Evolutionary conservation across 768 basidiomycete genomes (phyloP), one percentile per base, ranked within the genome.

Genomic region (Naganishia antarctica): DNA sequence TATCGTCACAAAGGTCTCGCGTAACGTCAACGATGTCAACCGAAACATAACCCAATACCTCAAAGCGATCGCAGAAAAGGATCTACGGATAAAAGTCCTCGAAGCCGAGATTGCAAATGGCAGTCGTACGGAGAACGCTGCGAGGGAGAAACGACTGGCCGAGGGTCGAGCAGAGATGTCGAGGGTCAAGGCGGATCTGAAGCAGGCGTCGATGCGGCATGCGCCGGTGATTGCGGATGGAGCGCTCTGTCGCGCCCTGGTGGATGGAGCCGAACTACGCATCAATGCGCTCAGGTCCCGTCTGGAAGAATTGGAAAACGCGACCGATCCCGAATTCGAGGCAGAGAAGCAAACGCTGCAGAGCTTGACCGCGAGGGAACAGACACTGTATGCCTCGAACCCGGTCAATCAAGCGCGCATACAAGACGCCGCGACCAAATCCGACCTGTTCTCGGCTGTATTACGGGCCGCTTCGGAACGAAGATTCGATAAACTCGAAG

Each of bases 1-100:
- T 81, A 97, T 99, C 79, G 93, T 93, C 81, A 98, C 94, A 18
- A 94, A 91, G 76, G 87, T 97, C 65, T 92, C 93, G 0, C 84
- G 91, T 47, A 98, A 99, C 74, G 88, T 94, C 31, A 87, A 94
- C 71, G 92, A 93, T 68, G 90, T 97, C 67, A 87, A 94, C 71
- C 84, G 93, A 16, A 91, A 97, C 73, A 93, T 97, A 66, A 90
- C 89, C 37, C 90, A 87, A 78, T 99, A 97, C 72, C 89, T 96
- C 48, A 89, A 91, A 76, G 90, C 91, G 59, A 96, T 98, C 71
- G 89, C 91, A 73, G 81, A 90, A 61, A 86, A 94, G 68, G 89
- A 91, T 69, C 77, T 81, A 41, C 87, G 92, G 78, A 87, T 97
- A 64, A 83, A 85, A 29, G 87, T 89, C 71, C 84, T 97, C 68